These are phyloP conservation scores for Pyrus bretschneideri DNA, from an alignment of 306 rosid genomes.

Conservation along the genomic window DNA sequence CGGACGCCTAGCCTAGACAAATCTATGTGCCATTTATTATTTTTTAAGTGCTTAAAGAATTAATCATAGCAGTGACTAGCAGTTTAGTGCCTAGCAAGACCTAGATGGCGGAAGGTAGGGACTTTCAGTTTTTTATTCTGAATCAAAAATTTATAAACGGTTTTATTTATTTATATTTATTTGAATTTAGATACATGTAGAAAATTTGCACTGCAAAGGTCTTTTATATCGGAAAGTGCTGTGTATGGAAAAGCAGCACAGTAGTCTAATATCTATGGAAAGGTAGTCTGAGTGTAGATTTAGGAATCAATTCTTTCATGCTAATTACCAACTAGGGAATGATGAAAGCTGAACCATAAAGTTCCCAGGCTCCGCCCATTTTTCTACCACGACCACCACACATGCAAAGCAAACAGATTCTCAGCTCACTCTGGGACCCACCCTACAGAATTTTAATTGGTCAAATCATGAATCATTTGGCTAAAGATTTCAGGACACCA, in stretches of 20 bases:
- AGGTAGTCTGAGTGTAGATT: conserved; percentile 6
- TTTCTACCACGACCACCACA: not conserved
- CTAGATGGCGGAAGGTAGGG: too few relatives aligned
- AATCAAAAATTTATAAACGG: too few relatives aligned
- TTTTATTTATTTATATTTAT: not conserved
- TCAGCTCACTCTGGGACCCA: conserved; percentile 12
- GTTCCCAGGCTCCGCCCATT: not conserved
- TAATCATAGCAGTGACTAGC: too few relatives aligned
- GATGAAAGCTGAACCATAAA: not conserved
- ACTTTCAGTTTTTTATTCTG: too few relatives aligned
- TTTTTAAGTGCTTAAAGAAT: too few relatives aligned
- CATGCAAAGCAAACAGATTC: conserved; percentile 7
- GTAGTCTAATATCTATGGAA: conserved; percentile 13
- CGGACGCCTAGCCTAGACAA: too few relatives aligned
- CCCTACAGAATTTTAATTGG: not conserved
- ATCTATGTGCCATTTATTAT: too few relatives aligned
- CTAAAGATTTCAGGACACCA: not conserved
- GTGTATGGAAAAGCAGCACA: conserved; percentile 2
- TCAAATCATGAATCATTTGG: conserved; percentile 9
- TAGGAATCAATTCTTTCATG: conserved; percentile 8
- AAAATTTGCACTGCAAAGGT: not conserved
- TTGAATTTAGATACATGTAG: not conserved
- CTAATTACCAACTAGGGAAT: conserved; percentile 1
- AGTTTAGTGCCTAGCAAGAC: too few relatives aligned
- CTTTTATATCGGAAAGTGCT: conserved; percentile 6